Base-by-base conservation (phyloP, 306 rosid species). In the Sindora glabra region DNA sequence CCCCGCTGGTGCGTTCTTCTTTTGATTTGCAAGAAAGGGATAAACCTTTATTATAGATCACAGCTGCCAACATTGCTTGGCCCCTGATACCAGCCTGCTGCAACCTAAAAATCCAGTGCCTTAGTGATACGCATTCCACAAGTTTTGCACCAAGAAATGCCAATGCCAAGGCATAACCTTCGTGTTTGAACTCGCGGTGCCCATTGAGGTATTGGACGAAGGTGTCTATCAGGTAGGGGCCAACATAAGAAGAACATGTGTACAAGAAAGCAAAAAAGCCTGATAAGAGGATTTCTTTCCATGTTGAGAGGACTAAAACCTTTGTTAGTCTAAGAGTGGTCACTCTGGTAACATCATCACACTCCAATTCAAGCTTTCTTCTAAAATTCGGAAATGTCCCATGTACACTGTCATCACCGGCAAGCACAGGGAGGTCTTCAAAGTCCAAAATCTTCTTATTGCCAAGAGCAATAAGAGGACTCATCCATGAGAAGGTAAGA, bases 391-490 rank as follows among this genome's bases (percentile, higher is more conserved):
- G 76, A 64, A 74, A 87, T 16, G 75, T 4, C 65, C 82, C 81
- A 61, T 52, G 33, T 19, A 77, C 91, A 39, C 79, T 78, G 27
- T 87, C 94, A 22, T 14, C 18, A 33, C 24, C 49, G 16, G 65
- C 71, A 51, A 87, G 96, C 26, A 78, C 70, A 32, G 97, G 97
- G 56, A 90, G 81, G 40, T 90, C 96, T 71, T 81, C 95, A 67
- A 81, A 81, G 69, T 81, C 81, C 49, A 90, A 73, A 19, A 84
- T 67, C 77, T 83, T 90, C 70, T 75, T 74, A 45, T 72, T 68
- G 14, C 97, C 97, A 48, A 45, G 11, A 2, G 77, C 71, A 61
- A 90, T 81, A 10, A 90, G 70, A 47, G 79, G 80, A 71, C 79
- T 73, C 61, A 90, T 75, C 97, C 97, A 85, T 41, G 90, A 74